phyloP scores from a whole-genome alignment of 2,329 filamentous ascomycete genomes.

The Tolypocladium cylindrosporum region DNA sequence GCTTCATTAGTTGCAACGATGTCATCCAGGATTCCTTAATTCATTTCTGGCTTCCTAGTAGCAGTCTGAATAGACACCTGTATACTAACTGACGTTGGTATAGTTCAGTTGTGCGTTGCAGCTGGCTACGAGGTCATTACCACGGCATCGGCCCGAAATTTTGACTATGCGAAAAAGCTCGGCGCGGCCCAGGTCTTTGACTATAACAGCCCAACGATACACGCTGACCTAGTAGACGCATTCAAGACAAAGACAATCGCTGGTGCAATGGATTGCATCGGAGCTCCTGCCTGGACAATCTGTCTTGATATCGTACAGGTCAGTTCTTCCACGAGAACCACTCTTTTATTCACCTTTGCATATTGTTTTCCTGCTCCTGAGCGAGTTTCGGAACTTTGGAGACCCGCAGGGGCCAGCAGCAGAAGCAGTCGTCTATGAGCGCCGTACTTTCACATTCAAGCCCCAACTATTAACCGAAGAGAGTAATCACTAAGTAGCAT shows the following conservation, averaged over 20 bases:
- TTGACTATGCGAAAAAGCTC: conserved; percentile 24
- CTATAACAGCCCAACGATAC: not conserved
- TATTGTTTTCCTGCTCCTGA: too few species aligned
- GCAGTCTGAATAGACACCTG: too few species aligned
- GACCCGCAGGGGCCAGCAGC: too few species aligned
- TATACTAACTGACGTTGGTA: conserved; percentile 11
- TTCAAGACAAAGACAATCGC: not conserved
- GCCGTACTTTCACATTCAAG: too few species aligned
- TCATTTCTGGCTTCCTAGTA: not conserved
- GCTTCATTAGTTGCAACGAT: not conserved
- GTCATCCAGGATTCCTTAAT: not conserved
- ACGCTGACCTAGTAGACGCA: not conserved
- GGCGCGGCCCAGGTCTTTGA: not conserved
- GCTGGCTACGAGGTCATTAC: conserved; percentile 35
- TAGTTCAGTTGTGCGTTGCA: conserved; percentile 32
- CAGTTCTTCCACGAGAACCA: not conserved
- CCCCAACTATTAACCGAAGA: too few species aligned
- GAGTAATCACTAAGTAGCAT: not conserved
- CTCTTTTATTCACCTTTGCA: not conserved
- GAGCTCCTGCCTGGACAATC: not conserved
- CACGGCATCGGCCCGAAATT: conserved; percentile 31
- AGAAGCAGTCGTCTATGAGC: too few species aligned
- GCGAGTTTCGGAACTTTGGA: too few species aligned
- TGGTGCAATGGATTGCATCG: not conserved
- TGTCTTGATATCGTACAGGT: not conserved